Base-by-base conservation (phyloP, 2,329 filamentous ascomycete genomes). In the Hypoxylon sp. region DNA sequence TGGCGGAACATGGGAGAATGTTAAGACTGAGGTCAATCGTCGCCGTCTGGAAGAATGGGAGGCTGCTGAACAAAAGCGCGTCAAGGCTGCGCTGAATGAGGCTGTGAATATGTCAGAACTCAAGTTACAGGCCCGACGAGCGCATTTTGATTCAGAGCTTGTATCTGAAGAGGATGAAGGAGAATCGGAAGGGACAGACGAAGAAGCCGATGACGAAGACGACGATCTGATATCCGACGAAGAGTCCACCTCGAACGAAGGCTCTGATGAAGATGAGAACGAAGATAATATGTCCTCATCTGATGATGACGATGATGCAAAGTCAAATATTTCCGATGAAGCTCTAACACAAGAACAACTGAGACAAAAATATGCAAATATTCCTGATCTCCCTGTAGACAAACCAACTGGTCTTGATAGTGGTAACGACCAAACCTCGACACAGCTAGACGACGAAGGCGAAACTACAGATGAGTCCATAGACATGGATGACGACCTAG, bases 81-180 rank as follows among this genome's bases (percentile, higher is more conserved):
- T 87, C 77, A 90, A 86, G 80, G 90, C 88, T 75, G 93, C 90
- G 53, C 85, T 92, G 75, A 93, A 91, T 74, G 89, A 91, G 81
- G 92, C 89, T 74, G 90, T 92, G 74, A 92, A 90, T 68, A 85
- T 90, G 63, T 92, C 90, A 0, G 91, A 91, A 68, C 87, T 88
- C 73, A 89, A 92, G 74, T 81, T 92, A 0, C 88, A 91, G 71
- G 88, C 89, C 14, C 84, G 89, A n/a, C 84, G 83, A 61, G 80
- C 82, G 1, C 85, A 84, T 17, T 72, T 84, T 4, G 88, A 88
- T 64, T 88, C 86, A 0, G 88, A 90, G 24, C 76, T 77, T 3
- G 70, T 80, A 0, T 81, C 80, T 1, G 81, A 83, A 19, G 84
- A 83, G 26, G 81, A 81, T n/a, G 76, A 79, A 2, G 78, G 79